phyloP scores from a whole-genome alignment of 192 early-diverging fungal genomes.

The Geranomyces michiganensis region DNA sequence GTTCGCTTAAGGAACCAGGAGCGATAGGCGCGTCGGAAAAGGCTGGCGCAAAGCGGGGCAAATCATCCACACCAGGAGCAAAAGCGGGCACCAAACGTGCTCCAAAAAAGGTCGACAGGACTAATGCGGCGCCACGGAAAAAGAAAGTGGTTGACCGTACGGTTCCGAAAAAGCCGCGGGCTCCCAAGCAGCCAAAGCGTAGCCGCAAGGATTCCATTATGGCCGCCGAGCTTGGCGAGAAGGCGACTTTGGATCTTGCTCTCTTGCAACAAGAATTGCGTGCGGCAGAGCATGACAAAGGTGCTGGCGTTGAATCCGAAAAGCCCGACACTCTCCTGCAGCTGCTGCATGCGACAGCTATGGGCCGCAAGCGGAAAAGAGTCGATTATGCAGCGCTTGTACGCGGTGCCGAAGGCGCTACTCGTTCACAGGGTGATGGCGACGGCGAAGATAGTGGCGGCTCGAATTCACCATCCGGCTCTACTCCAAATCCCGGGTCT shows the following conservation, averaged over 20 bases:
- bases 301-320: neutral
- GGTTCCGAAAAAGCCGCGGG: neutral
- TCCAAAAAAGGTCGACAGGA: neutral
- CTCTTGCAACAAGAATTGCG: neutral
- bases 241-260: neutral
- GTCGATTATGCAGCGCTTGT: conserved; percentile 28
- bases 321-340: neutral
- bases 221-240: neutral
- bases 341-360: neutral
- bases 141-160: neutral
- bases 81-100: neutral
- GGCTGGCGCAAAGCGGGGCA: neutral
- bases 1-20: neutral
- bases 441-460: neutral
- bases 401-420: neutral
- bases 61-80: neutral
- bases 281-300: neutral
- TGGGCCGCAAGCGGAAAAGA: conserved; percentile 22
- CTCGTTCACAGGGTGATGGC: neutral
- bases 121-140: neutral
- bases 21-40: neutral
- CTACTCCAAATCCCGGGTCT: neutral
- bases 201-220: conserved; percentile 8
- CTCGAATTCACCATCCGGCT: neutral
- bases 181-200: conserved; percentile 1